Conservation (phyloP, 345 rosid species). For the Rubroshorea leprosula region DNA sequence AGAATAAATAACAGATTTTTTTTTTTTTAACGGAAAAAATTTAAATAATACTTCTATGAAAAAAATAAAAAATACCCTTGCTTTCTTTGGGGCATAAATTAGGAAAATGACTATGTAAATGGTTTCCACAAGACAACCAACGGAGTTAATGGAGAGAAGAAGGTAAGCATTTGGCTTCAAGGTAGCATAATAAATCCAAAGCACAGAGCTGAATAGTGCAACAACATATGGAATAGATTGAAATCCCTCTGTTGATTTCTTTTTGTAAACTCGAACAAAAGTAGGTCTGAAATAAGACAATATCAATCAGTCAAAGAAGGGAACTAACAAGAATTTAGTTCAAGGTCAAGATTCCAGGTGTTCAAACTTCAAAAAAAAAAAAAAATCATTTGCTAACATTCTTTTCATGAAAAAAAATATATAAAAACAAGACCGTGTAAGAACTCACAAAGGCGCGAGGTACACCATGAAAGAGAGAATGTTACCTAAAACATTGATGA, state of each 20-base stretch:
- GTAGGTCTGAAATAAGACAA: constrained; percentile 38
- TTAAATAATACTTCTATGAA: too few relatives aligned
- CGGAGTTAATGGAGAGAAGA: constrained; percentile 39
- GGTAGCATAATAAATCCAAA: constrained; percentile 56
- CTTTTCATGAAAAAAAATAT: too few relatives aligned
- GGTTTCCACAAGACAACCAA: constrained; percentile 43
- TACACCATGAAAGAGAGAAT: constrained; percentile 48
- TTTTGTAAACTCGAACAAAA: constrained; percentile 45
- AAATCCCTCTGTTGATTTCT: constrained; percentile 62
- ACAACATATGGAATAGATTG: constrained; percentile 58
- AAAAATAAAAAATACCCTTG: constrained; percentile 48
- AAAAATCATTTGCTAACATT: background rate
- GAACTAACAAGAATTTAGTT: too few relatives aligned
- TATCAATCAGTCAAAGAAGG: too few relatives aligned
- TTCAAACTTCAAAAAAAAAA: background rate
- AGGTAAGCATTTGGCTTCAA: constrained; percentile 35
- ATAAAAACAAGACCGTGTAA: background rate
- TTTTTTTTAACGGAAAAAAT: too few relatives aligned
- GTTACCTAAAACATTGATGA: constrained; percentile 41
- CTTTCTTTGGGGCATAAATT: constrained; percentile 43
- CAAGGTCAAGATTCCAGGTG: too few relatives aligned
- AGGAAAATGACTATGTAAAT: constrained; percentile 41
- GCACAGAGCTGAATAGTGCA: constrained; percentile 43
- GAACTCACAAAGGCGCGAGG: constrained; percentile 69
- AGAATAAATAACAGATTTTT: too few relatives aligned